Conservation (phyloP, 345 rosid species). For the Boechera divaricarpa region DNA sequence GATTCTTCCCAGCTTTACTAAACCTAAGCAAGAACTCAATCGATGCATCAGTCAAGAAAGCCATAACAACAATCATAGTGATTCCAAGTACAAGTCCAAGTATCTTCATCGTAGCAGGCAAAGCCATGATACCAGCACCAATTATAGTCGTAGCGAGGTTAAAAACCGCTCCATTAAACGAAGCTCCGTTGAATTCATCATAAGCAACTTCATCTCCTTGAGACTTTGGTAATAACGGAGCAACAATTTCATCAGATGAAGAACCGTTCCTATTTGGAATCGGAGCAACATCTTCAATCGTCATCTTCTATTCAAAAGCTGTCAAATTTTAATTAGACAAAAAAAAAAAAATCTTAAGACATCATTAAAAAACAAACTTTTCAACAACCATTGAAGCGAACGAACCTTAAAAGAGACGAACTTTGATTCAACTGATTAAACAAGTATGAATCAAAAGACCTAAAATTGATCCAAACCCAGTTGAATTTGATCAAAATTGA, state of each 20-base stretch:
- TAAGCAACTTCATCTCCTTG: slow-evolving; percentile 57
- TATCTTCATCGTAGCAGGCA: slow-evolving; percentile 89
- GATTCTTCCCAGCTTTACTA: slow-evolving; percentile 63
- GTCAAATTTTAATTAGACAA: not conserved
- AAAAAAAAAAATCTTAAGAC: not conserved
- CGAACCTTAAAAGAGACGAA: slow-evolving; percentile 6
- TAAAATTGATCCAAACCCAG: slow-evolving; percentile 26
- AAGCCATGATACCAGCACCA: slow-evolving; percentile 96
- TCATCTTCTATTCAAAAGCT: slow-evolving; percentile 53
- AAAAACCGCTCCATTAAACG: slow-evolving; percentile 88
- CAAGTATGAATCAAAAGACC: slow-evolving; percentile 9
- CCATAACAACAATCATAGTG: slow-evolving; percentile 77
- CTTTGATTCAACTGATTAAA: not conserved
- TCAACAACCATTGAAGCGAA: not conserved
- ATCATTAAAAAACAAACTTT: not conserved
- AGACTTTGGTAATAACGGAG: slow-evolving; percentile 67
- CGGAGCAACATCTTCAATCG: slow-evolving; percentile 54
- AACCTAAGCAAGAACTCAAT: slow-evolving; percentile 84
- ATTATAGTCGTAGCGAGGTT: slow-evolving; percentile 83
- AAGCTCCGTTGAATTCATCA: slow-evolving; percentile 89
- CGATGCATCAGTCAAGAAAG: slow-evolving; percentile 81
- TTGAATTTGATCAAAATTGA: slow-evolving; percentile 6
- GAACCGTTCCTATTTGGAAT: slow-evolving; percentile 51
- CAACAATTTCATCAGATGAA: slow-evolving; percentile 50
- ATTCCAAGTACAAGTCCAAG: slow-evolving; percentile 82